Evolutionary conservation across 352 stramenopile genomes (phyloP), one percentile per base, ranked within the genome.

Genomic region (Phytophthora brassicae): DNA sequence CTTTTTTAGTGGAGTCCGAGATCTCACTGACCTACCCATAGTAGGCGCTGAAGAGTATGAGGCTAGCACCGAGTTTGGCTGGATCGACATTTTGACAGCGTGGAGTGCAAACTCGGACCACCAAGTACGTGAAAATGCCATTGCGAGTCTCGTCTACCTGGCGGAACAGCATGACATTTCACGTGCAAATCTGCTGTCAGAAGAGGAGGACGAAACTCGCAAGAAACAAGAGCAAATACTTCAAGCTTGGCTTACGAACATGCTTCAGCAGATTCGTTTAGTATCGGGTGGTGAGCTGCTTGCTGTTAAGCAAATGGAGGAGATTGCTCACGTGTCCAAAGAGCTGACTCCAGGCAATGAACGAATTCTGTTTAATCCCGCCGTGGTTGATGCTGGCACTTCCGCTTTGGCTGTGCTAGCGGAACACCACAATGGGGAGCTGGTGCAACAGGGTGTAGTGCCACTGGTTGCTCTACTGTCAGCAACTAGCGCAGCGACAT

Each of bases 281-380:
- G 74, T 79, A 7, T 76, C 69, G 0, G 81, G 79, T 35, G 75
- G 73, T 11, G 81, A 93, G 50, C 70, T 92, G 17, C 54, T 92
- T 3, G 86, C 86, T 23, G 80, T 95, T 17, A 84, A 84, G 29
- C 64, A 95, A 71, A 84, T 93, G 42, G 86, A 95, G 50, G 59
- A 79, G 26, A 90, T 92, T 17, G 86, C 84, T 4, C 56, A 83
- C 24, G 53, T 95, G 4, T 88, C 84, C n/a, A 70, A 86, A 24
- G 86, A 91, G 14, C 28, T 91, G 23, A 90, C 86, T 3, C 82
- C 86, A 16, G 86, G 86, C 17, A 90, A 93, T 46, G 82, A 92
- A 49, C 74, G 75, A 28, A 72, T 95, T 44, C 38, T 79, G 3
- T 93, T 89, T 46, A 86, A 87, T 46, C 74, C 79, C 1, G 78